A percentile compares a stretch with the other conserved stretches of the same genome.
Evolutionary conservation across 2,329 filamentous ascomycete genomes (phyloP).

Genomic region (Stagonosporopsis vannaccii): DNA sequence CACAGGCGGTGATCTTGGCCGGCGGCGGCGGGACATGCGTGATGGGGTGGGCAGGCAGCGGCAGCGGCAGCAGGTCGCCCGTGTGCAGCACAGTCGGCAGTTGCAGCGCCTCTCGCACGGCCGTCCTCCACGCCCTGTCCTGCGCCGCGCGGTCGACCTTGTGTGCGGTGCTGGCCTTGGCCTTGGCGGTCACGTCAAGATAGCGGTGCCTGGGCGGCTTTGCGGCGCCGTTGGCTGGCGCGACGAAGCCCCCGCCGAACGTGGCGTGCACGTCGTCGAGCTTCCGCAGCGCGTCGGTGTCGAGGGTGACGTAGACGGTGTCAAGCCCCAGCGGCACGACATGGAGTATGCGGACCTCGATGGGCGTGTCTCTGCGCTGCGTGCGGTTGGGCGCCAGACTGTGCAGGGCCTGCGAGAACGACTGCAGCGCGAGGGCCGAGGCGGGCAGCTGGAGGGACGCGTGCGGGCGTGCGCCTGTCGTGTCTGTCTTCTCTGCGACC

Average conservation of each 20-base stretch:
- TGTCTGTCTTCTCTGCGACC: slow-evolving; percentile 45
- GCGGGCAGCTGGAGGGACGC: slow-evolving; percentile 83
- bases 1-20: slow-evolving; percentile 89
- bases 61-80: slow-evolving; percentile 82
- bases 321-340: slow-evolving; percentile 82
- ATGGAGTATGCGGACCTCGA: slow-evolving; percentile 85
- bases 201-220: slow-evolving; percentile 40
- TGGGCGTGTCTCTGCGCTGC: slow-evolving; percentile 74
- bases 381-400: slow-evolving; percentile 78
- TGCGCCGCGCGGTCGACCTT: slow-evolving; percentile 34
- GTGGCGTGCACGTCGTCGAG: slow-evolving; percentile 83
- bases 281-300: slow-evolving; percentile 79
- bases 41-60: slow-evolving; percentile 79
- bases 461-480: slow-evolving; percentile 60
- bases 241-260: slow-evolving; percentile 71
- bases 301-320: slow-evolving; percentile 84
- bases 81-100: slow-evolving; percentile 79
- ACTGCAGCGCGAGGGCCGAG: slow-evolving; percentile 75
- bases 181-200: slow-evolving; percentile 46
- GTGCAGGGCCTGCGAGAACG: slow-evolving; percentile 77
- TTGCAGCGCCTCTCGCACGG: slow-evolving; percentile 75
- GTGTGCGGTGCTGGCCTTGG: slow-evolving; percentile 30
- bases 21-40: slow-evolving; percentile 85
- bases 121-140: slow-evolving; percentile 47
- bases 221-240: slow-evolving; percentile 43